A percentile compares a stretch with the other conserved stretches of the same genome.
phyloP scores from a whole-genome alignment of 164 flowering plant species.

The Pachysandra terminalis region DNA sequence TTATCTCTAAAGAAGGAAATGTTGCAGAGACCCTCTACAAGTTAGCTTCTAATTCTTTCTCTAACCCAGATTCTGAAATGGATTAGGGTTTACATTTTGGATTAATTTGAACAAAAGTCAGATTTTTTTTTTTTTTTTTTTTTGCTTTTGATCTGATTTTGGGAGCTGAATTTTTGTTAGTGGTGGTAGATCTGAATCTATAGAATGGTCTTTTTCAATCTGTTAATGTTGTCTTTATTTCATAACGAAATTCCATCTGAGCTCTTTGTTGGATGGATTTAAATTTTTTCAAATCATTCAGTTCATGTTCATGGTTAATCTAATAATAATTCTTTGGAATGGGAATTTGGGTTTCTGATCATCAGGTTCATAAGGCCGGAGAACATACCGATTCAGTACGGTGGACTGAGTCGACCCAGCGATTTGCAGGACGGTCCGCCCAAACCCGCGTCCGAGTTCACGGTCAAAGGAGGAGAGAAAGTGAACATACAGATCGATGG shows the following conservation, averaged over 20 bases:
- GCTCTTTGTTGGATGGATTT: too few relatives aligned
- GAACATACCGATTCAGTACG: slow-evolving; percentile 83
- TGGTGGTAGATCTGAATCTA: neutral
- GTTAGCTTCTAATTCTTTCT: slow-evolving; percentile 29
- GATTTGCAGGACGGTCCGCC: slow-evolving; percentile 65
- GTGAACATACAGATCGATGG: slow-evolving; percentile 96
- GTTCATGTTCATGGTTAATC: too few relatives aligned
- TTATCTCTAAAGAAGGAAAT: slow-evolving; percentile 76
- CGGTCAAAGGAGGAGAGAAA: slow-evolving; percentile 92
- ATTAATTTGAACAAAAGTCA: neutral
- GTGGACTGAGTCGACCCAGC: slow-evolving; percentile 72
- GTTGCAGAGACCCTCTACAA: slow-evolving; percentile 91
- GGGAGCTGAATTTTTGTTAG: neutral
- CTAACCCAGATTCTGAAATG: too few relatives aligned
- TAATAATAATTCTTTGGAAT: too few relatives aligned
- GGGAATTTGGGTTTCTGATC: too few relatives aligned
- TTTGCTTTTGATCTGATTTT: neutral
- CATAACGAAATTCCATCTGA: too few relatives aligned
- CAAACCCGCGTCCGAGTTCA: slow-evolving; percentile 92
- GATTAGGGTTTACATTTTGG: neutral
- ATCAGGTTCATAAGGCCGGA: slow-evolving; percentile 83
- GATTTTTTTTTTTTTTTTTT: neutral
- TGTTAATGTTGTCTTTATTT: too few relatives aligned
- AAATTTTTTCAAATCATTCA: too few relatives aligned
- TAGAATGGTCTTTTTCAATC: neutral